phyloP scores from a whole-genome alignment of 371 early-diverging fungal species.

The Actinomortierella wolfii region DNA sequence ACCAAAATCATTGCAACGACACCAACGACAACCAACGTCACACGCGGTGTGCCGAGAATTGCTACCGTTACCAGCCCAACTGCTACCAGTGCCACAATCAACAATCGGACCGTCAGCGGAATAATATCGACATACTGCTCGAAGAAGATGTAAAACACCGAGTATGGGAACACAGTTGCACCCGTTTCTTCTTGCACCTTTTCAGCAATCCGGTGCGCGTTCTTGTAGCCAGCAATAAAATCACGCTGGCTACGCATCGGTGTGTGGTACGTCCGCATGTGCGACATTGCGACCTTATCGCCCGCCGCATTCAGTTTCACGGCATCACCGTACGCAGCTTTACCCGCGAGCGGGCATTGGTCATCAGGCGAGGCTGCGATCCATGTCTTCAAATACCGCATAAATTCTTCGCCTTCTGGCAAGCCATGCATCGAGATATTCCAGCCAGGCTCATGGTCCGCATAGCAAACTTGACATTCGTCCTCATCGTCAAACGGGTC shows the following conservation, averaged over 20 bases:
- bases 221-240: constrained; percentile 68
- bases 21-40: constrained; percentile 63
- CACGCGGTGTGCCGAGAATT: constrained; percentile 60
- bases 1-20: constrained; percentile 69
- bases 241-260: constrained; percentile 67
- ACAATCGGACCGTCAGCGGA: constrained; percentile 57
- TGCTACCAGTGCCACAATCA: constrained; percentile 59
- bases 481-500: constrained; percentile 59
- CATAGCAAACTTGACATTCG: constrained; percentile 59
- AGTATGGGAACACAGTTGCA: constrained; percentile 70
- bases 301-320: constrained; percentile 45
- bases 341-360: constrained; percentile 72
- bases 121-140: constrained; percentile 75
- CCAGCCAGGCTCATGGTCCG: constrained; percentile 53
- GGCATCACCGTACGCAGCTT: constrained; percentile 74
- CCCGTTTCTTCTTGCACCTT: constrained; percentile 54
- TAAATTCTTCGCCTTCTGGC: constrained; percentile 66
- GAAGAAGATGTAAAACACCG: constrained; percentile 79
- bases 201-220: constrained; percentile 68
- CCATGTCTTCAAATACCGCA: constrained; percentile 62
- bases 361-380: constrained; percentile 60
- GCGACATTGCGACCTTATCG: constrained; percentile 56
- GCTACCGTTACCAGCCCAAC: constrained; percentile 66
- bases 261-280: constrained; percentile 74
- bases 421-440: constrained; percentile 59